Evolutionary conservation across 2,329 filamentous ascomycete species (phyloP), one percentile per base, ranked within the genome.

Genomic region (Sarocladiaceae sp.): DNA sequence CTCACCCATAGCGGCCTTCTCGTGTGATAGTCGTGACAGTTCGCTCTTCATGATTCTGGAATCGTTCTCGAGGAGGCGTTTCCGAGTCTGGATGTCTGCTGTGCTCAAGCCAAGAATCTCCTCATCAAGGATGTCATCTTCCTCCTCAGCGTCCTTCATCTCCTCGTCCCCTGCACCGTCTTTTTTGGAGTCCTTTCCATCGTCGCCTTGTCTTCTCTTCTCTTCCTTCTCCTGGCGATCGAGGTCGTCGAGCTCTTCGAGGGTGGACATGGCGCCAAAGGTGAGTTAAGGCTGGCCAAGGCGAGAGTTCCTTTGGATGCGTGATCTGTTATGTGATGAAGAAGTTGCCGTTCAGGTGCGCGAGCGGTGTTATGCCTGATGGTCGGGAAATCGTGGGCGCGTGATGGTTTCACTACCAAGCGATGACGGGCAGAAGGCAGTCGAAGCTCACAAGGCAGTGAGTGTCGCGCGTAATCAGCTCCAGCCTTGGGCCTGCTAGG

Each of bases 1-100:
- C 72, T 97, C 93, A 54, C 86, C 85, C 94, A 99, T 99, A 47
- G 90, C 86, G 48, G 87, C 84, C 76, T 96, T 96, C 75, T 99
- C 94, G 65, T 99, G 94, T 63, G 87, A 88, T 74, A 99, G 79
- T 62, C 94, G 87, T 68, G 96, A 92, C 63, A 84, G 91, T 72
- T 99, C 94, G 78, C 91, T 96, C 79, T 88, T 93, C 91, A 99
- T 97, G 73, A 99, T 97, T 64, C 94, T 83, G 64, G 94, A 88
- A 72, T 99, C 94, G 72, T 99, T 99, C 73, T 99, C 94, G 59
- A 99, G 79, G 66, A 99, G 80, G 65, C 92, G 86, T 77, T 86
- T 88, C 70, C 94, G 84, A 63, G 91, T 96, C 64, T 90, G 79
- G 64, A 99, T 95, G 75, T 99, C 94, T 76, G 90, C 85, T 76